Base-by-base conservation (phyloP, 305 asterid species). In the Andrographis paniculata region DNA sequence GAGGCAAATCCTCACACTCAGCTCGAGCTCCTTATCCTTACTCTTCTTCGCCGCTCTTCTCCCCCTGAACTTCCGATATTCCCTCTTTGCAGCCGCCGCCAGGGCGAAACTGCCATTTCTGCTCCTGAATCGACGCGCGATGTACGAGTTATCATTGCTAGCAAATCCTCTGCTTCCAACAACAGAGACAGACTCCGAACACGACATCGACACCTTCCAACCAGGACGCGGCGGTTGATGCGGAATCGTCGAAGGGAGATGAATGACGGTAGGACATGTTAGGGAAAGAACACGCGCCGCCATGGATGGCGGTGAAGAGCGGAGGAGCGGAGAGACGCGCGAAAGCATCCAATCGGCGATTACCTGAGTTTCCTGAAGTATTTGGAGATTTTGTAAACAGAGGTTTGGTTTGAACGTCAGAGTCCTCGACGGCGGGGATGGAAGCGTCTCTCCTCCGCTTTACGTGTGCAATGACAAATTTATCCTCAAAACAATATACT, bases 1-100 rank as follows among this genome's bases (percentile, higher is more conserved):
- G 51, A 91, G 72, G 60, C 87, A 73, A 70, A 86, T 83, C 59
- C 71, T 68, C 36, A 86, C 96, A 66, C 76, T 72, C 48, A 91
- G 87, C 74, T 86, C 85, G 64, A 91, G 67, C 56, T 80, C 94
- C 67, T 70, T 84, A 64, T 52, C 84, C 17, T 70, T 80, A 37
- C 55, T 76, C 76, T 68, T 77, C 69, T 59, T 73, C 58, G 65
- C 56, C 45, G 52, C 59, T 64, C 71, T 70, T 45, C 72, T 75
- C 60, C 60, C 60, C 54, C 93, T 61, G 35, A 65, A 45, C 63
- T 73, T 81, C 69, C 95, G 63, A 31, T 76, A 91, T 16, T 66
- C 95, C 61, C 96, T 78, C 72, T 75, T 72, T 1, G 75, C 63
- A 31, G 80, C 80, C 67, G 76, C 65, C 61, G 76, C 65, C 59